Conservation (phyloP, 805 yeast species). For the Wickerhamomyces ciferrii region DNA sequence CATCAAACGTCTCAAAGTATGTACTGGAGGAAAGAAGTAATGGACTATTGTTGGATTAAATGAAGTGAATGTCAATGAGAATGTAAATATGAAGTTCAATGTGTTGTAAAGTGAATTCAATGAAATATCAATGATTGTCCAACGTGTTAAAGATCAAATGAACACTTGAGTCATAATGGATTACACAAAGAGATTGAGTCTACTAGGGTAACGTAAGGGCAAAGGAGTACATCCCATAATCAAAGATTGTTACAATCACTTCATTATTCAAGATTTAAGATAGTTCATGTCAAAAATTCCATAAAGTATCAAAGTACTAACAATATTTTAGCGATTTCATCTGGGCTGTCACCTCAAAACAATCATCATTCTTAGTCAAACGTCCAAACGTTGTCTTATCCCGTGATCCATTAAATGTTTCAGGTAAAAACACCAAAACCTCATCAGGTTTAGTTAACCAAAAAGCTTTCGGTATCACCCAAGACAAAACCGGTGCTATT, state of each 20-base stretch:
- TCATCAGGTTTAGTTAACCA: constrained; percentile 44
- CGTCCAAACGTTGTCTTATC: constrained; percentile 38
- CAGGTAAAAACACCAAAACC: constrained; percentile 39
- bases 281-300: not conserved
- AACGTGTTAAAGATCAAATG: too few species aligned
- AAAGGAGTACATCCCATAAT: too few species aligned
- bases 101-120: too few species aligned
- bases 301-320: constrained; percentile 9
- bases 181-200: too few species aligned
- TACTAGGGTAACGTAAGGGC: too few species aligned
- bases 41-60: not conserved
- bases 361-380: constrained; percentile 44
- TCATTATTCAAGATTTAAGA: too few species aligned
- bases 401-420: constrained; percentile 44
- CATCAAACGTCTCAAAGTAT: constrained; percentile 25
- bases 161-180: too few species aligned
- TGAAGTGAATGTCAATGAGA: too few species aligned
- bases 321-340: constrained; percentile 34
- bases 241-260: too few species aligned
- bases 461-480: constrained; percentile 42
- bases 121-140: too few species aligned
- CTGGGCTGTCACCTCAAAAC: constrained; percentile 45
- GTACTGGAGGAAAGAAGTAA: constrained; percentile 4
- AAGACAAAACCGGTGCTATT: constrained; percentile 30
- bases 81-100: too few species aligned